These are phyloP conservation scores for Micromonas commoda DNA, from an alignment of 139 green algal species.

Conservation along the genomic window DNA sequence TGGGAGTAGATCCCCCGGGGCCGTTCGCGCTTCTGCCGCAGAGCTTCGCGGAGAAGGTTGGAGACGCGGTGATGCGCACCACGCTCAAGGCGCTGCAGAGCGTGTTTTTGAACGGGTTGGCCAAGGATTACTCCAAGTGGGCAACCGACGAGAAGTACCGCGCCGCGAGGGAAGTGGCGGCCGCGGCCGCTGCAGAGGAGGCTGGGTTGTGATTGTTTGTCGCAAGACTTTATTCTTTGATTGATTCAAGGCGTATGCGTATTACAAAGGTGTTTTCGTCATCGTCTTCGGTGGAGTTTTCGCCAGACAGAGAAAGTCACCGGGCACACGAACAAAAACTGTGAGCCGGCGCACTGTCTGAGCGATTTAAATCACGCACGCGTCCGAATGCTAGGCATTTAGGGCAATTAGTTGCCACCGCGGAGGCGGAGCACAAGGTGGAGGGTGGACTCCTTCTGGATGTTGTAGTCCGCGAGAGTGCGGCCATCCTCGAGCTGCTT, in stretches of 20 bases:
- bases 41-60: background rate
- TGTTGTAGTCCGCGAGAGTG: slow-evolving; percentile 53
- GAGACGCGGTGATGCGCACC: slow-evolving; percentile 10
- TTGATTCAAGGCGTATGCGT: too few species aligned
- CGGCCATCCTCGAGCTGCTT: slow-evolving; percentile 53
- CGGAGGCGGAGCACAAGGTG: slow-evolving; percentile 50
- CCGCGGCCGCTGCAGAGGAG: slow-evolving; percentile 8
- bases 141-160: slow-evolving; percentile 1
- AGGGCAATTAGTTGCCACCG: slow-evolving; percentile 44
- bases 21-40: slow-evolving; percentile 1
- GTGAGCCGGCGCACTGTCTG: too few species aligned
- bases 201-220: background rate
- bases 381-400: background rate
- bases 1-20: slow-evolving; percentile 22
- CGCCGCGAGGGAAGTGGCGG: background rate
- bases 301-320: too few species aligned
- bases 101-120: slow-evolving; percentile 12
- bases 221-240: background rate
- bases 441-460: slow-evolving; percentile 53
- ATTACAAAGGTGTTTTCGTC: too few species aligned
- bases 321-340: background rate
- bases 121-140: slow-evolving; percentile 6
- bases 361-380: too few species aligned
- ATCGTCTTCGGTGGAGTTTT: too few species aligned
- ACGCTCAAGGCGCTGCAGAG: slow-evolving; percentile 1